Evolutionary conservation across 257 asterid species (phyloP).

Genomic region (Fraxinus cuspidata): DNA sequence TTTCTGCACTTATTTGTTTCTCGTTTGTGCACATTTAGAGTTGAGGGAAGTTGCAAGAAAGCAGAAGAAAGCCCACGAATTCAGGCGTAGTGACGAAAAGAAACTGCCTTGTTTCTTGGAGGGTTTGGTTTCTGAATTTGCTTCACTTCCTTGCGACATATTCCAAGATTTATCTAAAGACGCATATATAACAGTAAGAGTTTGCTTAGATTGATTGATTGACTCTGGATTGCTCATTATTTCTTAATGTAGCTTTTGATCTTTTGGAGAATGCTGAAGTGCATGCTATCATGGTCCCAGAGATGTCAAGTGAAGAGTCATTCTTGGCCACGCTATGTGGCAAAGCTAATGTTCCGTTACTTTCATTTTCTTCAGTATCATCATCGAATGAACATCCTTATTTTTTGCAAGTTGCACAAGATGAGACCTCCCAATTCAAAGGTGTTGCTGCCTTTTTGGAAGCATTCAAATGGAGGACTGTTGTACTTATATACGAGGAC

Average conservation of each 20-base stretch:
- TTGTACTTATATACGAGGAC: conserved; percentile 38
- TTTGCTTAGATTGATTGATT: conserved; percentile 14
- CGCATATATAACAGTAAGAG: background rate
- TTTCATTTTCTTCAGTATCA: conserved; percentile 36
- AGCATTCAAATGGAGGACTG: conserved; percentile 40
- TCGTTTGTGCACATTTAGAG: background rate
- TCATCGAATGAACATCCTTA: conserved; percentile 30
- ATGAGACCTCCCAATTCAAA: conserved; percentile 37
- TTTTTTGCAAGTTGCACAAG: conserved; percentile 40
- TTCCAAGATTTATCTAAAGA: background rate
- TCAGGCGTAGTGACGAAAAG: background rate
- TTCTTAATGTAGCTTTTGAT: conserved; percentile 38
- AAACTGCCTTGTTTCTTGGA: background rate
- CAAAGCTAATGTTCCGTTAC: conserved; percentile 36
- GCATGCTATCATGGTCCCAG: conserved; percentile 37
- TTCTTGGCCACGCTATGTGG: conserved; percentile 32
- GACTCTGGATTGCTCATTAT: conserved; percentile 5
- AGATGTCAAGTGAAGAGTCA: conserved; percentile 27
- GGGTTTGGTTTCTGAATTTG: background rate
- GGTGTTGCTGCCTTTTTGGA: conserved; percentile 33
- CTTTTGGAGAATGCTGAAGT: conserved; percentile 40
- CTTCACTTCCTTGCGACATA: background rate
- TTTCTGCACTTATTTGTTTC: background rate
- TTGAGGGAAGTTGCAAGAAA: background rate
- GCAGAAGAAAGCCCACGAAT: background rate